These are phyloP conservation scores for Pestalotiopsis sp. DNA, from an alignment of 2,329 filamentous ascomycete genomes.

Conservation along the genomic window DNA sequence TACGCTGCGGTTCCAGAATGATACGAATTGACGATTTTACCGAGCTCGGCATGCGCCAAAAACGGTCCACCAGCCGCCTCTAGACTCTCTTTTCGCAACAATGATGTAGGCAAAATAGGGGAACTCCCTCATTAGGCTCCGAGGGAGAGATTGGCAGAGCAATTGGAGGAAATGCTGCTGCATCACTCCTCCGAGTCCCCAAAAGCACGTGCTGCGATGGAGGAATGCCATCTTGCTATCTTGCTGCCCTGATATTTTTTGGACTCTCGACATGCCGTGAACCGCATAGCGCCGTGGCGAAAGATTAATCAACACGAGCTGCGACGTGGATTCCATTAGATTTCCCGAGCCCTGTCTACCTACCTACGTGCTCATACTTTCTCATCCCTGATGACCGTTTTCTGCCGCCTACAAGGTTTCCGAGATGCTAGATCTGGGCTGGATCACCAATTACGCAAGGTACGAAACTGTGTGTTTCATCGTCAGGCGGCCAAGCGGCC, in stretches of 20 bases:
- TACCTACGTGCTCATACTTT: not conserved
- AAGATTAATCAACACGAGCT: not conserved
- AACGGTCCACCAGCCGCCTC: not conserved
- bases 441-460: not conserved
- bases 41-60: not conserved
- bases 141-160: not conserved
- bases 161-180: not conserved
- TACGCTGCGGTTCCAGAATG: conserved; percentile 3
- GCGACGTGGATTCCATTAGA: not conserved
- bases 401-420: not conserved
- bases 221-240: not conserved
- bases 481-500: not conserved
- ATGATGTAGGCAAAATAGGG: not conserved
- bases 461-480: conserved; percentile 7
- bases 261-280: conserved; percentile 2
- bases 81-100: not conserved
- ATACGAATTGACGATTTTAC: not conserved
- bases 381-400: not conserved
- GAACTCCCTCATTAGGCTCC: not conserved
- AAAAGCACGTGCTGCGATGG: not conserved
- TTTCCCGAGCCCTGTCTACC: not conserved
- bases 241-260: not conserved
- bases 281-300: not conserved
- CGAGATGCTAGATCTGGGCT: not conserved
- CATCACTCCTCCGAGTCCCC: not conserved